Evolutionary conservation across 2,329 filamentous ascomycete species (phyloP).

Genomic region (Nemania sp.): DNA sequence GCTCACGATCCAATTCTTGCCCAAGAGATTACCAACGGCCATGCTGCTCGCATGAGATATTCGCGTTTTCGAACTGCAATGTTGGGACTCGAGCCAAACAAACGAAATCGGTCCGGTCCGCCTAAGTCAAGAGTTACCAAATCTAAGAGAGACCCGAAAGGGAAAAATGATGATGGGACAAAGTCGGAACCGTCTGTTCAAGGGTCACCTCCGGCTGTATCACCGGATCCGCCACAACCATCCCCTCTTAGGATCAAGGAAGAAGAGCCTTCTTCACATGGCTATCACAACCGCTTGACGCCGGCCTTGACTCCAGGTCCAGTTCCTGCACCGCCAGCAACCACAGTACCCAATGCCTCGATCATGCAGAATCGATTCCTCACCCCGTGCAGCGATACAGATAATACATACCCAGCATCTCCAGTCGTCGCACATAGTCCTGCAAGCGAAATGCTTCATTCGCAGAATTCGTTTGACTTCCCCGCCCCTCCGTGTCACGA

Average conservation of each 20-base stretch:
- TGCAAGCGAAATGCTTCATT: slow-evolving; percentile 38
- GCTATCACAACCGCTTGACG: slow-evolving; percentile 36
- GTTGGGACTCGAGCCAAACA: slow-evolving; percentile 52
- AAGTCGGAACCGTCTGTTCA: slow-evolving; percentile 44
- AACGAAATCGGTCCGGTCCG: slow-evolving; percentile 47
- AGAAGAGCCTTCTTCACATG: slow-evolving; percentile 41
- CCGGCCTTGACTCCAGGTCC: slow-evolving; percentile 36
- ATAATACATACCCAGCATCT: slow-evolving; percentile 46
- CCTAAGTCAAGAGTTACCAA: slow-evolving; percentile 52
- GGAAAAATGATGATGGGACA: slow-evolving; percentile 44
- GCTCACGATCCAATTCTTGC: slow-evolving; percentile 57
- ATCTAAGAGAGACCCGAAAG: slow-evolving; percentile 45
- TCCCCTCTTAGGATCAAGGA: slow-evolving; percentile 43
- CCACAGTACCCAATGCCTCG: slow-evolving; percentile 36
- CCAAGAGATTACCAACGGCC: slow-evolving; percentile 60
- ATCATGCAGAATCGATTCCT: slow-evolving; percentile 46
- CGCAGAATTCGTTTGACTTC: slow-evolving; percentile 38
- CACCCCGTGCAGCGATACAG: slow-evolving; percentile 58
- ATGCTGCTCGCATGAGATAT: slow-evolving; percentile 64
- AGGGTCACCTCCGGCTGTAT: slow-evolving; percentile 24
- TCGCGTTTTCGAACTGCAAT: slow-evolving; percentile 55
- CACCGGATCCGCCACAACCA: slow-evolving; percentile 23
- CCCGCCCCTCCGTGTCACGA: slow-evolving; percentile 38
- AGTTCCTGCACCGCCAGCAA: slow-evolving; percentile 30
- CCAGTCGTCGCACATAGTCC: slow-evolving; percentile 41